Evolutionary conservation across 1,139 yeast species (phyloP).

Genomic region (Suhomyces yuchorum): DNA sequence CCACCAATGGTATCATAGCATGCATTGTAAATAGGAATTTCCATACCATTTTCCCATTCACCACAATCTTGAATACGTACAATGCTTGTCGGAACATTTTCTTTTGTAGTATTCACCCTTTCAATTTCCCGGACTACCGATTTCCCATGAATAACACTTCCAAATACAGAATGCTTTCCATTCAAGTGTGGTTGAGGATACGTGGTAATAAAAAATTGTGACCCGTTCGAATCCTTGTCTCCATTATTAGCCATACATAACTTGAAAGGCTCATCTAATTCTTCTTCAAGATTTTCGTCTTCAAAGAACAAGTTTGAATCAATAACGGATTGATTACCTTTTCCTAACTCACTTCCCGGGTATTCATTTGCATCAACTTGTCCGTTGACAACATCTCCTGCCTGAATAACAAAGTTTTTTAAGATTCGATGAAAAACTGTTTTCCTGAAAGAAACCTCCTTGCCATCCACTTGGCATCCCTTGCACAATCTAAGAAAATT

Average conservation of each 20-base stretch:
- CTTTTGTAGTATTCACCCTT: conserved; percentile 43
- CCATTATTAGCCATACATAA: conserved; percentile 79
- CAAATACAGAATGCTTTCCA: conserved; percentile 79
- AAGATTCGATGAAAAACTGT: conserved; percentile 68
- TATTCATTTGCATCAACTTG: conserved; percentile 24
- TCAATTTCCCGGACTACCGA: conserved; percentile 71
- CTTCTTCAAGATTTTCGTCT: conserved; percentile 59
- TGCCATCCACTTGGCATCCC: conserved; percentile 28
- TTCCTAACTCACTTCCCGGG: conserved; percentile 45
- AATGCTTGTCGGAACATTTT: conserved; percentile 46
- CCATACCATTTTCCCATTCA: conserved; percentile 55
- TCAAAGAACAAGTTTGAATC: conserved; percentile 45
- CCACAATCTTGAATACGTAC: conserved; percentile 67
- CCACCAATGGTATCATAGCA: conserved; percentile 64
- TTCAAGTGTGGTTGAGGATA: conserved; percentile 70
- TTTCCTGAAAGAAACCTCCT: conserved; percentile 32
- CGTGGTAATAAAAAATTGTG: conserved; percentile 81
- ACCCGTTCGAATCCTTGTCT: conserved; percentile 55
- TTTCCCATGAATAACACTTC: conserved; percentile 64
- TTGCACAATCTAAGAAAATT: conserved; percentile 54
- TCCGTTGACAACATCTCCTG: conserved; percentile 57
- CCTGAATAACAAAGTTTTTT: conserved; percentile 79
- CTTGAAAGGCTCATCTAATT: conserved; percentile 49
- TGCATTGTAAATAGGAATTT: conserved; percentile 61
- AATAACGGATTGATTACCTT: conserved; percentile 54